Conservation (phyloP, 345 rosid species). For the Gossypium raimondii region DNA sequence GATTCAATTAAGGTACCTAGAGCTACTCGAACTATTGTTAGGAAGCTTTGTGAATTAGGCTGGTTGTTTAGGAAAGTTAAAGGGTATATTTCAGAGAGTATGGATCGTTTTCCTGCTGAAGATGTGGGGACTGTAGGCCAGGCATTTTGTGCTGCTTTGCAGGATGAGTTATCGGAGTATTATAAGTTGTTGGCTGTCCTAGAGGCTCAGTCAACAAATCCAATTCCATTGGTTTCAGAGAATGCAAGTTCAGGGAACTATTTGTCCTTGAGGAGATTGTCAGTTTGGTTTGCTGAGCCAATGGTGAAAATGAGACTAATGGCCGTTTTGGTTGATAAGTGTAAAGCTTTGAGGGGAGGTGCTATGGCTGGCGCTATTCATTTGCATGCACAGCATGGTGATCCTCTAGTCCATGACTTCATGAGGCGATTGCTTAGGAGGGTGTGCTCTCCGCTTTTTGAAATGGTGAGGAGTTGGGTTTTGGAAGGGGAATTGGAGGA, state of each 20-base stretch:
- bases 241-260: constrained; percentile 58
- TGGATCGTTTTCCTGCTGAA: constrained; percentile 76
- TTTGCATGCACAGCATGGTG: constrained; percentile 94
- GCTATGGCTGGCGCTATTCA: constrained; percentile 53
- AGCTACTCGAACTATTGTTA: constrained; percentile 61
- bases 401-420: constrained; percentile 81
- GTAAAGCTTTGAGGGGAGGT: constrained; percentile 62
- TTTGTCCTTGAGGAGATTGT: constrained; percentile 79
- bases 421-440: constrained; percentile 77
- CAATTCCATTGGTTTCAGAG: constrained; percentile 83
- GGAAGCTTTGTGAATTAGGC: constrained; percentile 89
- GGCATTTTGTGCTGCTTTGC: constrained; percentile 95
- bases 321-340: constrained; percentile 95
- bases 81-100: constrained; percentile 61
- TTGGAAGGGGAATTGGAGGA: constrained; percentile 98
- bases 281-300: constrained; percentile 92
- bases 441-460: constrained; percentile 92
- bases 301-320: constrained; percentile 94
- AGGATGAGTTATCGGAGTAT: constrained; percentile 79
- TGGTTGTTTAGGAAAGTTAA: constrained; percentile 93
- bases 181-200: constrained; percentile 89
- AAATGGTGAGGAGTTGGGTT: constrained; percentile 99
- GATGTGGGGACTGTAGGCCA: constrained; percentile 91
- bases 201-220: constrained; percentile 86
- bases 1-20: constrained; percentile 65